Evolutionary conservation across 148 eudicot genomes (phyloP).

Genomic region (Arbutus unedo): DNA sequence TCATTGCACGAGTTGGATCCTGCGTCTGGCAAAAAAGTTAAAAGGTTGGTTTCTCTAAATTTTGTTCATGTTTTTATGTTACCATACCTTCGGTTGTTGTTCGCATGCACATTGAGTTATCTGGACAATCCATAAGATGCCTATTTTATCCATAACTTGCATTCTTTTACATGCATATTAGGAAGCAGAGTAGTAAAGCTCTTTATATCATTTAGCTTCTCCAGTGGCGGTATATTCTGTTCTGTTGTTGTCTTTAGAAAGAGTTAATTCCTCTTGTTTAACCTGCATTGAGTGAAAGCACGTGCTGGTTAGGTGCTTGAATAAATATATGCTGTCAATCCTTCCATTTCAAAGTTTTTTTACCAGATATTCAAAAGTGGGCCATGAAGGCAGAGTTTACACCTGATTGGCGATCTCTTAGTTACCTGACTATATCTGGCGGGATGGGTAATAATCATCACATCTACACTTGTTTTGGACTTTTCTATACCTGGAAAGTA

Average conservation of each 20-base stretch:
- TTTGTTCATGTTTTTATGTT: not conserved
- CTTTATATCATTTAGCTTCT: not conserved
- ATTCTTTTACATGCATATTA: not conserved
- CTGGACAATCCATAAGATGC: not conserved
- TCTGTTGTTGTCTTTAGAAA: not conserved
- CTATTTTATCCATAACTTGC: not conserved
- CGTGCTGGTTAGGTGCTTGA: not conserved
- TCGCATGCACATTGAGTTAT: not conserved
- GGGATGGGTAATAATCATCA: not conserved
- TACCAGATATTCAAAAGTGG: not conserved
- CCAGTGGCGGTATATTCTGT: not conserved
- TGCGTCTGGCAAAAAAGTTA: constrained; percentile 42
- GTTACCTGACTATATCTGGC: not conserved
- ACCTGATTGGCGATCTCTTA: not conserved
- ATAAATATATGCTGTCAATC: not conserved
- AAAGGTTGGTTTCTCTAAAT: constrained; percentile 46
- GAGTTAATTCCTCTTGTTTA: not conserved
- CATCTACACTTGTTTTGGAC: no score
- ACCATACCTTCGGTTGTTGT: not conserved
- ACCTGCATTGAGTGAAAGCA: not conserved
- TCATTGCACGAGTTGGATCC: constrained; percentile 72
- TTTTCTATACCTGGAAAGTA: not conserved
- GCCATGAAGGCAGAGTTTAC: not conserved
- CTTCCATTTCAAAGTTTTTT: not conserved
- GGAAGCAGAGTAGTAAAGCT: constrained; percentile 3